Base-by-base conservation (phyloP, 164 flowering plant species). In the Aristolochia californica region DNA sequence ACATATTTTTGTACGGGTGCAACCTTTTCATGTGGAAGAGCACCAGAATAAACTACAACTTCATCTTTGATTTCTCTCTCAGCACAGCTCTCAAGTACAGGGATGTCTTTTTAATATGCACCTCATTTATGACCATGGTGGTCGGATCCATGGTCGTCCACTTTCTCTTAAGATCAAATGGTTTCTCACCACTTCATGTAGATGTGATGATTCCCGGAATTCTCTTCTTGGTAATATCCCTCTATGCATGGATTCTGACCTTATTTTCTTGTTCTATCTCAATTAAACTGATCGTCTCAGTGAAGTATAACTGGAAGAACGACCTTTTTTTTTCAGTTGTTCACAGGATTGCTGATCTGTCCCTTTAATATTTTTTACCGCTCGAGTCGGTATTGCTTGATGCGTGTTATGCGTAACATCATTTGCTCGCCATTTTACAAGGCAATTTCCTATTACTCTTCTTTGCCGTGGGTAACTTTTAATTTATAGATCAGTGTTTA, bases 1-100 rank as follows among this genome's bases (percentile, higher is more conserved):
- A 94, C 69, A 44, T 94, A 76, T 94, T 94, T 69, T 66, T 83
- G 81, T 94, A 94, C 58, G 99, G 99, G 16, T 94, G 99, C 85
- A 90, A 90, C 70, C 66, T 94, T 38, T 81, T 79, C 72, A 68
- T 79, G 83, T 94, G 99, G 99, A 90, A 70, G 83, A 79, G 66
- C 58, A 82, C 88, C 44, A 80, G 96, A 70, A 88, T 94, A 70
- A 94, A 91, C 74, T 82, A 86, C 82, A 84, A 79, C 76, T 94
- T 94, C 86, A 90, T 94, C 53, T 94, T 94, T 59, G 96, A 94
- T 28, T 86, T 90, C 69, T 68, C 77, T 24, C 80, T 85, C 5
- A 72, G 56, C 66, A 90, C 88, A 0, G 75, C 95, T 18, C 88
- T 94, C 57, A 88, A 79, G 57, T 79, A 86, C 65, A 74, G 95